Base-by-base conservation (phyloP, 2,329 filamentous ascomycete genomes). In the Colletotrichum eleusines region DNA sequence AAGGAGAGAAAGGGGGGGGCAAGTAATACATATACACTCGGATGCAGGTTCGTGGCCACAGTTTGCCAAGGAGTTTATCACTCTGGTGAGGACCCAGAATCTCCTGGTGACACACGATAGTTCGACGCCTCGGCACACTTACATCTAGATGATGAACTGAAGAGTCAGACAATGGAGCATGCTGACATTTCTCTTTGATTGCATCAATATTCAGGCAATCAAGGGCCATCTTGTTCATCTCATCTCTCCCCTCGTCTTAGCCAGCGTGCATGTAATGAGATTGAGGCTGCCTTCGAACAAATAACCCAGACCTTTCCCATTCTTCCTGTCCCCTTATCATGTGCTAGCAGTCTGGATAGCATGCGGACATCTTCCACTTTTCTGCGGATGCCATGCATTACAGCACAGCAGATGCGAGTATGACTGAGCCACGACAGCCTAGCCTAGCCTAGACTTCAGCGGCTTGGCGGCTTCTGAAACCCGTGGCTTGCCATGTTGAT, bases 401-500 rank as follows among this genome's bases (percentile, higher is more conserved):
- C 20, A 26, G 20, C n/a, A 48, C 9, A 23, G n/a, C n/a, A 14
- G 9, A 23, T 48, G n/a, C n/a, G 20, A 20, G 42, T n/a, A 46
- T 46, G n/a, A 26, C 11, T 6, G 44, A 48, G 11, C 14, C 44
- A 23, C 23, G 12, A 50, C 5, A 26, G 23, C 23, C 23, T 26
- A 12, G 46, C 26, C 46, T 50, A 9, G 23, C 46, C 23, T 5
- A n/a, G 14, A 5, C 11, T 23, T 33, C n/a, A n/a, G n/a, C n/a
- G n/a, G n/a, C n/a, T n/a, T n/a, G 20, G 26, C n/a, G 5, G 38
- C 23, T 14, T 65, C 63, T 44, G 54, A 63, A 57, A 55, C 55
- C 63, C 48, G 48, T 38, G 67, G 63, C 55, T 14, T 61, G 67
- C 63, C 63, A 70, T 63, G 62, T 70, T 51, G 62, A 40, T 28